phyloP scores from a whole-genome alignment of 2,329 filamentous ascomycete genomes.

The Metarhizium brunneum region DNA sequence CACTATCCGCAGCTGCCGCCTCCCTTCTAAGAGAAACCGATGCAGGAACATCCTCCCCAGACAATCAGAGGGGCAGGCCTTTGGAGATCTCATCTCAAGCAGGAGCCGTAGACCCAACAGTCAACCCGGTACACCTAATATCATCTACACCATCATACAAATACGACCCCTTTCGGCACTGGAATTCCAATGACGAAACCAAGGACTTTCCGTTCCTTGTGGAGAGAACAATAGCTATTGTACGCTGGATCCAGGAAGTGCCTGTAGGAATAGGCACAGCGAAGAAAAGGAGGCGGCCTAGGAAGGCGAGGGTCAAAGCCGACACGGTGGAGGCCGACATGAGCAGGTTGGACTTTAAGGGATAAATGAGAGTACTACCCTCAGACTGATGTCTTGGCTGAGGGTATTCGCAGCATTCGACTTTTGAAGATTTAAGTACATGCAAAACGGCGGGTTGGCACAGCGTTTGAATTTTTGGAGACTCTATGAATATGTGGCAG shows the following conservation, averaged over 20 bases:
- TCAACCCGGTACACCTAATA: neutral
- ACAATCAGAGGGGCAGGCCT: neutral
- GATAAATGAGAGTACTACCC: neutral
- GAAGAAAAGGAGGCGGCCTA: slow-evolving; percentile 28
- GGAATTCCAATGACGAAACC: slow-evolving; percentile 51
- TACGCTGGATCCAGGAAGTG: slow-evolving; percentile 58
- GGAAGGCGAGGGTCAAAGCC: slow-evolving; percentile 10
- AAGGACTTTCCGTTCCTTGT: slow-evolving; percentile 63
- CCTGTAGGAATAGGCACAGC: slow-evolving; percentile 28
- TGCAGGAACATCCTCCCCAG: neutral
- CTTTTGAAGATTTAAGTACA: neutral
- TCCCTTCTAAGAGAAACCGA: neutral
- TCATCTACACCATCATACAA: neutral
- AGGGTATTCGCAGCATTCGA: neutral
- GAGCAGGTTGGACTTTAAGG: neutral
- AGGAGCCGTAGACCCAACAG: neutral
- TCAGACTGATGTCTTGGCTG: neutral
- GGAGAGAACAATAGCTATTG: slow-evolving; percentile 59
- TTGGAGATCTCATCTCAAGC: neutral
- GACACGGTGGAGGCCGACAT: neutral
- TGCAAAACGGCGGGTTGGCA: neutral
- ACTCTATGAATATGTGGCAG: neutral
- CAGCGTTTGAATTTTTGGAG: neutral
- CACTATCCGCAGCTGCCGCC: neutral
- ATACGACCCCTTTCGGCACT: slow-evolving; percentile 16